Base-by-base conservation (phyloP, 2,329 filamentous ascomycete genomes). In the Didymella pinodella region DNA sequence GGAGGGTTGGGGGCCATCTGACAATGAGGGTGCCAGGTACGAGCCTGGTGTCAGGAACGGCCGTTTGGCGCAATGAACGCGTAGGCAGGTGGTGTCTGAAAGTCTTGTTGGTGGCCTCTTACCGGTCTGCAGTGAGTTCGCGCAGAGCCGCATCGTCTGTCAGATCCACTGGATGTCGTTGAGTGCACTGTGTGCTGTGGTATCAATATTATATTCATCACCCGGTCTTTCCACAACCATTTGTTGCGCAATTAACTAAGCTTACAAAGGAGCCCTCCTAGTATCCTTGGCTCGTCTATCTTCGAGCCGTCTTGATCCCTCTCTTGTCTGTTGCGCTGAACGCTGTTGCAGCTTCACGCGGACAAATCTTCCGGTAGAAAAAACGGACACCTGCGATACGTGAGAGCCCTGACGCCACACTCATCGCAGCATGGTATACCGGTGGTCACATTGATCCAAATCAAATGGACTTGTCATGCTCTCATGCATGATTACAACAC, bases 151-250 rank as follows among this genome's bases (percentile, higher is more conserved):
- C 54, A 51, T 56, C 18, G n/a, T 46, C 43, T n/a, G 43, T 54
- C 34, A 20, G 16, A 38, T 16, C 26, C 7, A 8, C 22, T 18
- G 11, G 11, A 7, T n/a, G 6, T 32, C 25, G 34, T 36, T 22
- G 18, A 54, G n/a, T 48, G 22, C 18, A 36, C 22, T 12, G 11
- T 6, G 43, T 36, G 43, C 43, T 48, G 43, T 36, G 32, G 45
- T 59, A 59, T 59, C 50, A 50, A 59, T 59, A 34, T 54, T 54
- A 50, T 41, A 54, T 59, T 54, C 40, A 25, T 43, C 50, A 20
- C 22, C 22, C 18, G 20, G 18, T 20, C 50, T 29, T 3, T 38
- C 10, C 31, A 36, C n/a, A 38, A 40, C 49, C 45, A 38, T n/a
- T 31, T 3, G 10, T 20, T 25, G 44, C 45, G 26, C 47, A 54